These are phyloP conservation scores for Asterophora parasitica DNA, from an alignment of 768 basidiomycete species.

Conservation along the genomic window DNA sequence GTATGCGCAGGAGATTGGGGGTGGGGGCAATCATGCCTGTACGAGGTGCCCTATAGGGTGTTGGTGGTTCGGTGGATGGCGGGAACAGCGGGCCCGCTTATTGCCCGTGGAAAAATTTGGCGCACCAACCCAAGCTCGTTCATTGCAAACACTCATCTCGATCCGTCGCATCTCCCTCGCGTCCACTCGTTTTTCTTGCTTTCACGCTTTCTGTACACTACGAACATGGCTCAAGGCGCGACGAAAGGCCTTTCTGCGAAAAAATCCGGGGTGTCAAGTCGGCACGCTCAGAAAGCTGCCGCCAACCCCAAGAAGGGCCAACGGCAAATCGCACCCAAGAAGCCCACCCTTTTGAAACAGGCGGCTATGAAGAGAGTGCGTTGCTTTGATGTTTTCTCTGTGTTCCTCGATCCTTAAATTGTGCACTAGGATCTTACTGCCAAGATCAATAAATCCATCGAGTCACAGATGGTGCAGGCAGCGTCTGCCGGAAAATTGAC, in stretches of 20 bases:
- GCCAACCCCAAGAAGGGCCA: constrained; percentile 77
- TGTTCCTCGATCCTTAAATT: background rate
- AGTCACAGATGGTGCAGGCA: constrained; percentile 84
- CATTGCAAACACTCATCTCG: no score
- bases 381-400: constrained; percentile 2
- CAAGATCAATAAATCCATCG: constrained; percentile 90
- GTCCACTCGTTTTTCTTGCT: background rate
- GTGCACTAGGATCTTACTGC: constrained; percentile 67
- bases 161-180: background rate
- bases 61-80: constrained; percentile 37
- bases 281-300: constrained; percentile 62
- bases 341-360: constrained; percentile 64
- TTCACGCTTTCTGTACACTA: background rate
- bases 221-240: constrained; percentile 72
- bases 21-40: constrained; percentile 41
- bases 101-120: constrained; percentile 29
- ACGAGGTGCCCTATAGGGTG: constrained; percentile 20
- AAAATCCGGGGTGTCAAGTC: constrained; percentile 45
- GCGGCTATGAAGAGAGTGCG: constrained; percentile 74
- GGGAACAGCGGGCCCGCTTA: constrained; percentile 24
- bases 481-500: constrained; percentile 88
- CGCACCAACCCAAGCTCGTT: constrained; percentile 6
- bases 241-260: constrained; percentile 64
- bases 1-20: constrained; percentile 46
- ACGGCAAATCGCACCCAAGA: constrained; percentile 78